Evolutionary conservation across 1,284 basidiomycete species (phyloP), one percentile per base, ranked within the genome.

Genomic region (Melanopsichium pennsylvanicum): DNA sequence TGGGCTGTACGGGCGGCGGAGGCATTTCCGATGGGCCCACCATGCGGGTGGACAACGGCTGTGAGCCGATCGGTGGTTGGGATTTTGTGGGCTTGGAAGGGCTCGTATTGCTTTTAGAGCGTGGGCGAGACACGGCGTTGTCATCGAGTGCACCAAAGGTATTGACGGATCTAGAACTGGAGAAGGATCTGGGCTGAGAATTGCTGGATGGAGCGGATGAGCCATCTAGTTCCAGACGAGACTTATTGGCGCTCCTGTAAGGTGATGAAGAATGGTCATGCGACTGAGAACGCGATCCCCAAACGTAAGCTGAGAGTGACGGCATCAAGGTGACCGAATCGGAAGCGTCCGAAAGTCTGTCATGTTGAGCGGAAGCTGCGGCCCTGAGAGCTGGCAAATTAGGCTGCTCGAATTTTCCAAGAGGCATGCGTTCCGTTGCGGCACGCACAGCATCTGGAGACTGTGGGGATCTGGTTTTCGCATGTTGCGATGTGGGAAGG

Each of bases 91-190:
- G 13, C 25, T 33, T 34, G 34, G 54, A 40, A n/a, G 50, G 41
- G 46, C 46, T 42, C 2, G 42, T 47, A 11, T 6, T 58, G 35
- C 61, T 64, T 33, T 64, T 58, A 18, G 61, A 64, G 9, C 55
- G 42, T 15, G 61, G 46, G 9, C 61, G 49, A 34, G 44, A n/a
- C 9, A 43, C 27, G 18, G 38, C 23, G 10, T 35, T 19, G 6
- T 36, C 22, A n/a, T 55, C 49, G 23, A 33, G 33, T 19, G 40
- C 36, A 16, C 26, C 18, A 29, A 52, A 42, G 37, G 25, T 29
- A 32, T 41, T 41, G 25, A 39, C 27, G 2, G 54, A 64, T 33
- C 37, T 54, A 4, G 49, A 57, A 15, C 27, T 32, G 27, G 55
- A 52, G 9, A 54, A 47, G 31, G 52, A 35, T 15, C 29, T 32